Evolutionary conservation across 1,139 yeast species (phyloP).

Genomic region (Candida sojae): DNA sequence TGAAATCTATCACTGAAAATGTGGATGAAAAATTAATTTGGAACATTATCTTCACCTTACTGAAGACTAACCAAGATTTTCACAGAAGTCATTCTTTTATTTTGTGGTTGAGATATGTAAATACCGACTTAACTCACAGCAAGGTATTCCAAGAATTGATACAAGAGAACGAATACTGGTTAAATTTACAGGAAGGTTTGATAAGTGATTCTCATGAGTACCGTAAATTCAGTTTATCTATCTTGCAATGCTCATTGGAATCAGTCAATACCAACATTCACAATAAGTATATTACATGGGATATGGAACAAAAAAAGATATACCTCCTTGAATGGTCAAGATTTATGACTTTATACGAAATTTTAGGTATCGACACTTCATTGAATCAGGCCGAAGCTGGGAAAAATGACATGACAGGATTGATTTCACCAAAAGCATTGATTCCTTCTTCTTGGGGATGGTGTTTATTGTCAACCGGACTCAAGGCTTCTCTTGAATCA

Average conservation of each 20-base stretch:
- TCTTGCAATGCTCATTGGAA: conserved; percentile 63
- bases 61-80: conserved; percentile 25
- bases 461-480: conserved; percentile 71
- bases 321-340: conserved; percentile 67
- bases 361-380: conserved; percentile 82
- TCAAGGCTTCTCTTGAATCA: conserved; percentile 77
- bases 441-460: conserved; percentile 75
- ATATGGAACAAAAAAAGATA: conserved; percentile 21
- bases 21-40: conserved; percentile 37
- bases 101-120: conserved; percentile 58
- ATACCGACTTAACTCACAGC: conserved; percentile 18
- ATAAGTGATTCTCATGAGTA: conserved; percentile 64
- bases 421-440: conserved; percentile 53
- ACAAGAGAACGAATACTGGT: conserved; percentile 56
- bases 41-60: conserved; percentile 43
- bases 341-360: conserved; percentile 73
- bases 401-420: conserved; percentile 55
- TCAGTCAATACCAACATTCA: conserved; percentile 39
- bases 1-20: conserved; percentile 25
- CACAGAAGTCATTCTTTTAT: conserved; percentile 48
- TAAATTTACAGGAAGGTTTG: conserved; percentile 55
- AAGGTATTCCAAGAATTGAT: conserved; percentile 35
- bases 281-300: conserved; percentile 52
- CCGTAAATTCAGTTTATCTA: conserved; percentile 70
- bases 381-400: conserved; percentile 87